Evolutionary conservation across 2,329 filamentous ascomycete species (phyloP).

Genomic region (Ramularia endophylla): DNA sequence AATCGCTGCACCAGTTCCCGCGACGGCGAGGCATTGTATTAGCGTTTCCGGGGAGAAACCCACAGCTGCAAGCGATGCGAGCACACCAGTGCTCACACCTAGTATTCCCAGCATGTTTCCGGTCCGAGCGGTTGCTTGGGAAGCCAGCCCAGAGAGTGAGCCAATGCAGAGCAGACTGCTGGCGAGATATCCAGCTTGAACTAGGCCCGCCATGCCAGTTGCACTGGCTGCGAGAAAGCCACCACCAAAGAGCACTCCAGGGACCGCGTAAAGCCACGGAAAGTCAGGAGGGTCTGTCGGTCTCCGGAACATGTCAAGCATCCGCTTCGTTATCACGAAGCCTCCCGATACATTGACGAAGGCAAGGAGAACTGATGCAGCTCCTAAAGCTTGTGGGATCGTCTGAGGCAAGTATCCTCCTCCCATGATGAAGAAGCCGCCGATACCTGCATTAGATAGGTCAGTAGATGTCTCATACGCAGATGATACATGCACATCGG

Average conservation of each 20-base stretch:
- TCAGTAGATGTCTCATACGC: too few relatives aligned
- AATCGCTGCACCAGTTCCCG: constrained; percentile 62
- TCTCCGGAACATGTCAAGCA: constrained; percentile 87
- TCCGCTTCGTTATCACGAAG: constrained; percentile 86
- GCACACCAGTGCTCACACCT: constrained; percentile 74
- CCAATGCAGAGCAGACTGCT: constrained; percentile 81
- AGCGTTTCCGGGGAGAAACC: constrained; percentile 75
- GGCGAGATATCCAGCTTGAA: constrained; percentile 81
- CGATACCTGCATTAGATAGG: too few relatives aligned
- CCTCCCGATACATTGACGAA: constrained; percentile 87
- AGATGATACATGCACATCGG: too few relatives aligned
- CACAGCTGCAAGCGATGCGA: constrained; percentile 74
- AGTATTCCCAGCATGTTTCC: constrained; percentile 84
- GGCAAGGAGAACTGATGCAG: constrained; percentile 72
- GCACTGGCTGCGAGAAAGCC: constrained; percentile 74
- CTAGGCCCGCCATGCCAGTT: constrained; percentile 75
- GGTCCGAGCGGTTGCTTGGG: constrained; percentile 74
- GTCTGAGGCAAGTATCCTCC: constrained; percentile 73
- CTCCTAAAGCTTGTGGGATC: constrained; percentile 71
- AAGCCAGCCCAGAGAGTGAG: constrained; percentile 74
- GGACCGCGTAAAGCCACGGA: constrained; percentile 77
- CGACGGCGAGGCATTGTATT: constrained; percentile 72
- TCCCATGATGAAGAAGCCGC: constrained; percentile 81
- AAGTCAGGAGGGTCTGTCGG: constrained; percentile 85
- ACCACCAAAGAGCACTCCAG: constrained; percentile 69